Base-by-base conservation (phyloP, 352 stramenopile genomes). In the Globisporangium viniferum region DNA sequence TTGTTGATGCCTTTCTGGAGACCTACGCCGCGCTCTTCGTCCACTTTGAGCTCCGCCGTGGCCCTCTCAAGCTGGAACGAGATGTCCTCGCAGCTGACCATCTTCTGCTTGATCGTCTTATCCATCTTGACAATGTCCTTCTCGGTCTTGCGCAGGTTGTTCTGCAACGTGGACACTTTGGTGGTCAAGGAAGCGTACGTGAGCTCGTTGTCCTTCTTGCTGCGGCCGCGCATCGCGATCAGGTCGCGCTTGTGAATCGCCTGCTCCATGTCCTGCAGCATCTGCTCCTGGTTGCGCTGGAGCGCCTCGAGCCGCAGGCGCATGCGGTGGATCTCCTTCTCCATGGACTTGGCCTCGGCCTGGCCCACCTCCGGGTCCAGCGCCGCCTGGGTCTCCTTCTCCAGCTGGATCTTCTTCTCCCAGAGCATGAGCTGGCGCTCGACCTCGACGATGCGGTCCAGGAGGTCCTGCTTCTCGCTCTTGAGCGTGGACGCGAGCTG, bases 251-350 rank as follows among this genome's bases (percentile, higher is more conserved):
- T 98, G 70, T 92, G 75, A 18, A 98, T 95, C 33, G 94, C 93
- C 62, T 93, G 78, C 74, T 98, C 93, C 93, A 98, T 98, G 59
- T 98, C 92, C 69, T 94, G 79, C 24, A 98, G 79, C 78, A 98
- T 95, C 48, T 93, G 77, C 73, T 98, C 93, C 76, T 98, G 94
- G 48, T 92, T 94, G 27, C 91, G 86, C 70, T 94, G 79, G 53
- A 98, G 86, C 1, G 80, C 83, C 44, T 98, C 94, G n/a, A 98
- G 81, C 2, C 91, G 82, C 60, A 98, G 72, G 24, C 90, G 87
- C 96, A 99, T 98, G 59, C 94, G 88, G 73, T 98, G 92, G 55
- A 98, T 98, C 77, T 98, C 95, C 62, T 96, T 96, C 73, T 98
- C 91, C 94, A 99, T 98, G 49, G 78, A 88, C 36, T 88, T 84